Evolutionary conservation across 768 basidiomycete genomes (phyloP), one percentile per base, ranked within the genome.

Genomic region (Auriculariales sp.): DNA sequence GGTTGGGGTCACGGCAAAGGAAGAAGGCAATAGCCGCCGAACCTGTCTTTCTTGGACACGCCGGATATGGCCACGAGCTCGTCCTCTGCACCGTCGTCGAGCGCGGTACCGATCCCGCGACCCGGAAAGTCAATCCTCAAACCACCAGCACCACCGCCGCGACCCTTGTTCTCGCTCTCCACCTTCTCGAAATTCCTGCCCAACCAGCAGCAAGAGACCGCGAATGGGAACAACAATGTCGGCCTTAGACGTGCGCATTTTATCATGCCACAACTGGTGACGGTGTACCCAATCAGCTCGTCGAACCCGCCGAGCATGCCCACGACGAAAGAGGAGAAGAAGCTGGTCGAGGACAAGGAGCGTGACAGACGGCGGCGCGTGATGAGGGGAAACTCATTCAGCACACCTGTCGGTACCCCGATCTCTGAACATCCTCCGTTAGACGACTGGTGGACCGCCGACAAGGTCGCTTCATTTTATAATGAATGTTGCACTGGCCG

Each of bases 191-290:
- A 79, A 51, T 53, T 28, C 27, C 80, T 88, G 61, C 67, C 89
- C 22, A 85, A 84, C 12, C 74, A 49, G 12, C 44, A 74, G 0
- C 78, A 75, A 39, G 58, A 46, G 46, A 54, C 56, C 34, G 48
- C 52, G 12, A 57, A 50, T 29, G 64, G 64, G 46, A 76, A 77
- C 58, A 69, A 76, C 42, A 62, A 65, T 30, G 77, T 72, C 57
- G 77, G 86, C 10, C 71, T 94, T 54, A 90, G 87, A 59, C 68
- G 87, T 46, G 95, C 93, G 0, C 87, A 94, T 57, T 97, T 97
- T 61, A 86, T 94, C 55, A 69, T 95, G 11, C 88, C 88, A 0
- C 75, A 85, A 56, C 75, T 95, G 56, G 80, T 78, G 28, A 86
- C 85, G 22, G 79, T 92, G 28, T 97, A 98, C 62, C 91, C 92